phyloP scores from a whole-genome alignment of 345 rosid genomes.

The Cardiospermum halicacabum region DNA sequence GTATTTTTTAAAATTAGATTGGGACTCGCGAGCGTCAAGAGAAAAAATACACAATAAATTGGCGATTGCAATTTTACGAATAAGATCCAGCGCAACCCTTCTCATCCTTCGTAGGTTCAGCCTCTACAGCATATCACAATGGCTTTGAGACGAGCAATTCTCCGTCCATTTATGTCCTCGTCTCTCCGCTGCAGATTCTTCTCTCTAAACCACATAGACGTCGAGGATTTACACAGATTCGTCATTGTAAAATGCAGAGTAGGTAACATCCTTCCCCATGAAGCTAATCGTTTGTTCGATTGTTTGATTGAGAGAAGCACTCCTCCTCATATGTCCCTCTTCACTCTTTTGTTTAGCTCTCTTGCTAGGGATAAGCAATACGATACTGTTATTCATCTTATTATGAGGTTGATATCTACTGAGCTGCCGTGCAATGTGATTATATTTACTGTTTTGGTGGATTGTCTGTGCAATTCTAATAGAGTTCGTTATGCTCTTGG shows the following conservation, averaged over 20 bases:
- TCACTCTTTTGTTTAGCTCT: not conserved
- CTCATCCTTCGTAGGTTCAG: too few species aligned
- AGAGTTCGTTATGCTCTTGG: conserved; percentile 16
- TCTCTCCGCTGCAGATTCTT: too few species aligned
- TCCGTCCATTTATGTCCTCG: too few species aligned
- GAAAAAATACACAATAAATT: too few species aligned
- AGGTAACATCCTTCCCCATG: not conserved
- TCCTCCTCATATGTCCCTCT: not conserved
- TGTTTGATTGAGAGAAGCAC: not conserved
- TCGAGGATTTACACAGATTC: not conserved
- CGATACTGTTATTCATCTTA: not conserved
- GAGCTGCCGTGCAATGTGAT: conserved; percentile 10
- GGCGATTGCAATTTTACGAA: too few species aligned
- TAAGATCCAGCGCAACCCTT: too few species aligned
- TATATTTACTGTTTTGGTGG: conserved; percentile 21
- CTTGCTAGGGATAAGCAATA: too few species aligned
- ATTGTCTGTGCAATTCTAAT: conserved; percentile 1
- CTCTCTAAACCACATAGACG: too few species aligned
- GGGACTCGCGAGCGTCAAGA: too few species aligned
- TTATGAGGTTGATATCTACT: not conserved
- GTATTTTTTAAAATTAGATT: too few species aligned
- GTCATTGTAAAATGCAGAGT: not conserved
- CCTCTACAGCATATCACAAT: too few species aligned
- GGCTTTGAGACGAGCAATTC: too few species aligned
- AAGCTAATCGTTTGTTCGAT: not conserved